Evolutionary conservation across 148 eudicot genomes (phyloP).

Genomic region (Persicaria tinctoria): DNA sequence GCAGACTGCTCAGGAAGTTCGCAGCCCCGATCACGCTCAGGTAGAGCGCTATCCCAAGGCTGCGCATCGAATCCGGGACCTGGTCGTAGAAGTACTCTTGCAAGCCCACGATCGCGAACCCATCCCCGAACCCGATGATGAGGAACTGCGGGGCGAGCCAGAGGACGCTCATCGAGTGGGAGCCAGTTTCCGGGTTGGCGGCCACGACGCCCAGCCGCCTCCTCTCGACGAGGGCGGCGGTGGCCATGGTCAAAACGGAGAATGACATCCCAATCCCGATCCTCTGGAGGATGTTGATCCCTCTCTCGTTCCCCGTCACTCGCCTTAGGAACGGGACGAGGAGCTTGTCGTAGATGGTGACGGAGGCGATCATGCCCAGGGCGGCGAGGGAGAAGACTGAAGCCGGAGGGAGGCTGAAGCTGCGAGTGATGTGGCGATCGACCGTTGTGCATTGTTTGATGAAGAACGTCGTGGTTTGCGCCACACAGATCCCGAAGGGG

Average conservation of each 20-base stretch:
- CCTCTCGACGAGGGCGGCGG: conserved; percentile 53
- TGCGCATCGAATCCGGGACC: conserved; percentile 73
- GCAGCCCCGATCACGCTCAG: conserved; percentile 58
- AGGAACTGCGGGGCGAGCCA: conserved; percentile 66
- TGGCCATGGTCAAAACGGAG: conserved; percentile 32
- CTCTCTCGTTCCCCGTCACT: conserved; percentile 43
- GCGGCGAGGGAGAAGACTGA: conserved; percentile 45
- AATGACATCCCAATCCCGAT: conserved; percentile 67
- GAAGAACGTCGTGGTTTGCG: conserved; percentile 64
- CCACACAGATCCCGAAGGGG: conserved; percentile 46
- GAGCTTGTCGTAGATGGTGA: conserved; percentile 44
- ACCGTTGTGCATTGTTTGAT: conserved; percentile 50
- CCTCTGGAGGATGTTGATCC: conserved; percentile 51
- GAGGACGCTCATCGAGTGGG: conserved; percentile 45
- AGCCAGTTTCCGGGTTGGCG: conserved; percentile 24
- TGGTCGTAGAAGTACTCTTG: conserved; percentile 72
- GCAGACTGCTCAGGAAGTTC: conserved; percentile 49
- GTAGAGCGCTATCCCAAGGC: conserved; percentile 60
- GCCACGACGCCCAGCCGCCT: conserved; percentile 35
- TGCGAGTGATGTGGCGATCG: conserved; percentile 26
- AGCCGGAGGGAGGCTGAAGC: conserved; percentile 53
- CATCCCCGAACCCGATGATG: conserved; percentile 54
- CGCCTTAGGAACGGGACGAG: conserved; percentile 43
- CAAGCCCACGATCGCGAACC: conserved; percentile 53
- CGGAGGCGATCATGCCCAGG: conserved; percentile 42